Percentiles rank a stretch among this genome's conserved stretches.
Evolutionary conservation across 495 filamentous ascomycete genomes (phyloP).

Genomic region (Penicillium tannophilum): DNA sequence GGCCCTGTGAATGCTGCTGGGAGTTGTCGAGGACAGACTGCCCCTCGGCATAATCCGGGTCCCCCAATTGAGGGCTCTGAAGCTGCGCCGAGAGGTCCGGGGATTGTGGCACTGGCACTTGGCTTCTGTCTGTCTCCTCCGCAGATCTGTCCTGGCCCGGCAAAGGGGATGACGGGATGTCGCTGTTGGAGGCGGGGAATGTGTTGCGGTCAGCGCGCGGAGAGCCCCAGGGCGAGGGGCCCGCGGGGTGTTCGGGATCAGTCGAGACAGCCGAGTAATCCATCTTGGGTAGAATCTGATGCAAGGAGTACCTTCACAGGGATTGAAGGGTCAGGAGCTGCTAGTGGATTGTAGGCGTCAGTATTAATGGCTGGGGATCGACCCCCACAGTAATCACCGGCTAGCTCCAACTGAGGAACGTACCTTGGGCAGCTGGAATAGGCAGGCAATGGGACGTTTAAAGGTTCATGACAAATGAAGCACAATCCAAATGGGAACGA

Average conservation of each 20-base stretch:
- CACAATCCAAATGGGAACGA: neutral
- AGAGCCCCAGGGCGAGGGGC: conserved; percentile 78
- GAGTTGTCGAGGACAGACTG: conserved; percentile 38
- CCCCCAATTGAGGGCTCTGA: conserved; percentile 45
- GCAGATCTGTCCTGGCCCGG: conserved; percentile 44
- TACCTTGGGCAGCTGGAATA: conserved; percentile 21
- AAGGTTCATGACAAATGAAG: conserved; percentile 10
- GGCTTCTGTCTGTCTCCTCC: conserved; percentile 34
- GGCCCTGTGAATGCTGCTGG: conserved; percentile 48
- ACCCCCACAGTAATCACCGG: conserved; percentile 29
- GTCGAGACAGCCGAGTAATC: conserved; percentile 79
- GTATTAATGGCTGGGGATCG: conserved; percentile 28
- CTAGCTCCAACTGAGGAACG: conserved; percentile 16
- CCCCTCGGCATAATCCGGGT: conserved; percentile 40
- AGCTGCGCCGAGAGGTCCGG: conserved; percentile 48
- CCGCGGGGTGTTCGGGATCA: conserved; percentile 71
- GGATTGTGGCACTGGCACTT: conserved; percentile 26
- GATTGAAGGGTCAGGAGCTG: conserved; percentile 24
- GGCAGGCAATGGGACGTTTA: conserved; percentile 1
- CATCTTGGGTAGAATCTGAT: conserved; percentile 52
- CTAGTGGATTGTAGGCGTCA: conserved; percentile 30
- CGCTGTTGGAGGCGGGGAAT: conserved; percentile 52
- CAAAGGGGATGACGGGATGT: conserved; percentile 60
- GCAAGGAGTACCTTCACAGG: conserved; percentile 27
- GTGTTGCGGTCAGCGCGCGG: conserved; percentile 63